Conservation (phyloP, 495 filamentous ascomycete species). For the Aspergillus haitiensis region DNA sequence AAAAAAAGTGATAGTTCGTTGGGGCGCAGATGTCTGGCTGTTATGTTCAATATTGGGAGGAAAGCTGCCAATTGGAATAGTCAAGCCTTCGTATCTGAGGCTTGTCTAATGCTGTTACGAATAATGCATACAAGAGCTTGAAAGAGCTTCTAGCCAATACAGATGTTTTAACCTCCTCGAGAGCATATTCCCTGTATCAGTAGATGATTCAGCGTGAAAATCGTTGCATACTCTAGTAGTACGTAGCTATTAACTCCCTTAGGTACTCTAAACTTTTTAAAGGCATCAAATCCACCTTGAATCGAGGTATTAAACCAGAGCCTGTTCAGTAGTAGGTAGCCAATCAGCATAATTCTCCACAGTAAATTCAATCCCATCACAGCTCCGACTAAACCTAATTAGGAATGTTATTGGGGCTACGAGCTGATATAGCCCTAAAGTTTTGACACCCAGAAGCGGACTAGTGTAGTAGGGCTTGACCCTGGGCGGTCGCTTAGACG, state of each 20-base stretch:
- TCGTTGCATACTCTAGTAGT: no score
- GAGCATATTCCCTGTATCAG: not conserved
- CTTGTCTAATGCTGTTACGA: slow-evolving; percentile 49
- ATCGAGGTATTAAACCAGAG: no score
- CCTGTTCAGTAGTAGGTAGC: not conserved
- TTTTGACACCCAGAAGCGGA: slow-evolving; percentile 23
- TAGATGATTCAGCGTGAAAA: not conserved
- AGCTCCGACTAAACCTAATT: not conserved
- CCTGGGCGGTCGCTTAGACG: slow-evolving; percentile 51
- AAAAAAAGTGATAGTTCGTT: slow-evolving; percentile 28
- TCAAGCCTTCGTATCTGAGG: slow-evolving; percentile 38
- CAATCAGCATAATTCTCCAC: not conserved
- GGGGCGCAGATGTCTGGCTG: slow-evolving; percentile 42
- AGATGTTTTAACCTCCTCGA: slow-evolving; percentile 40
- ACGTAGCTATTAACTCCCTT: no score
- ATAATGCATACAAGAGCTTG: slow-evolving; percentile 40
- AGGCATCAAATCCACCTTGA: no score
- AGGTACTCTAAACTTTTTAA: no score
- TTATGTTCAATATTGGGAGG: slow-evolving; percentile 36
- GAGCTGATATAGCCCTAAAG: slow-evolving; percentile 16
- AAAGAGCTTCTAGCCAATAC: slow-evolving; percentile 48
- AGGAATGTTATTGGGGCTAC: slow-evolving; percentile 5
- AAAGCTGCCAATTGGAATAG: slow-evolving; percentile 33
- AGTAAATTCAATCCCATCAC: not conserved
- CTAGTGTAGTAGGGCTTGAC: slow-evolving; percentile 46